Base-by-base conservation (phyloP, 2,329 filamentous ascomycete species). In the Beauveria sp. region DNA sequence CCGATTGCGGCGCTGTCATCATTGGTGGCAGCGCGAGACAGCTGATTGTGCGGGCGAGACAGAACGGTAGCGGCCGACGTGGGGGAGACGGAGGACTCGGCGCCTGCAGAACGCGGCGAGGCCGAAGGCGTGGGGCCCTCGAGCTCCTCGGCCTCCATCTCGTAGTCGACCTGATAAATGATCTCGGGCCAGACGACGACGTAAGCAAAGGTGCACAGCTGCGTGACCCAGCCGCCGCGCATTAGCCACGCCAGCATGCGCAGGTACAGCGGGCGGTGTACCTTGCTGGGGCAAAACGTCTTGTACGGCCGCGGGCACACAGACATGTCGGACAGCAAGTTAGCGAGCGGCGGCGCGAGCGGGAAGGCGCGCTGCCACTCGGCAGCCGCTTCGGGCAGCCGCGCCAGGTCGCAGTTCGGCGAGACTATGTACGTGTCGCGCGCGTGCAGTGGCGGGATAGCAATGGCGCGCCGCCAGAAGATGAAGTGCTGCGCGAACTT, bases 171-270 rank as follows among this genome's bases (percentile, higher is more conserved):
- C 65, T 90, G 87, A 69, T 89, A 87, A 67, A 95, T 86, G 64
- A 96, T 89, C 70, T 93, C 88, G 2, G 89, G 86, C 74, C 87
- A 88, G 47, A 95, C 89, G 55, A 93, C 85, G 49, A 98, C 86
- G 79, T 95, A 96, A 14, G 89, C 91, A 72, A 96, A 97, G 0
- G 91, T 95, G 65, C 92, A 90, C 6, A 99, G 81, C 72, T 97
- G 93, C 0, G 90, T 96, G 1, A 97, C 93, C 90, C 95, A 96
- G 16, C 91, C 92, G 52, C 91, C 89, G 46, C 93, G 86, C 77
- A 98, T 86, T 9, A 99, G 82, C 91, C 93, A 99, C 24, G 91
- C 92, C 28, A 99, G 79, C 73, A 98, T 96, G 40, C 90, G 85
- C 73, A 98, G 88, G 72, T 97, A 99, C 2, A 87, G 86, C 7